A percentile compares a stretch with the other conserved stretches of the same genome.
phyloP scores from a whole-genome alignment of 106 monocot genomes.

The Hemerocallis citrina region DNA sequence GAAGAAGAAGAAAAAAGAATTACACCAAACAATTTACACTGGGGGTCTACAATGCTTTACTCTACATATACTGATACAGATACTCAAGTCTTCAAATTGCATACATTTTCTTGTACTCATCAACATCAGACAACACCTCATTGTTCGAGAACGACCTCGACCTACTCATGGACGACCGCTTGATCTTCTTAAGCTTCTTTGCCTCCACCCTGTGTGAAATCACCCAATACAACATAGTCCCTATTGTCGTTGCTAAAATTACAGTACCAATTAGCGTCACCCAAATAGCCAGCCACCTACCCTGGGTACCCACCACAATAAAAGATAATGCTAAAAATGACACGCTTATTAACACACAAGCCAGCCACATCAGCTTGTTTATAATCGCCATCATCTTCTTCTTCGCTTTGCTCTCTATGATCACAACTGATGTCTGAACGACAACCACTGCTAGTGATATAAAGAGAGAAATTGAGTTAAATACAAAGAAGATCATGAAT shows the following conservation, averaged over 20 bases:
- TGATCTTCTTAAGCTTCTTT: slow-evolving; percentile 50
- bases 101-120: slow-evolving; percentile 72
- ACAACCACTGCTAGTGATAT: slow-evolving; percentile 89
- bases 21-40: background rate
- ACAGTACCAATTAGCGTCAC: slow-evolving; percentile 64
- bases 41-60: too few relatives aligned
- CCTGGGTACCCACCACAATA: slow-evolving; percentile 48
- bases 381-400: slow-evolving; percentile 92
- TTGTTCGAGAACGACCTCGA: slow-evolving; percentile 40
- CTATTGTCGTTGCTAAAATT: slow-evolving; percentile 60
- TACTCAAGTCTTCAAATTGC: slow-evolving; percentile 38
- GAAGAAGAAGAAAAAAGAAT: background rate
- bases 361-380: slow-evolving; percentile 95
- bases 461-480: slow-evolving; percentile 77
- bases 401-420: slow-evolving; percentile 79
- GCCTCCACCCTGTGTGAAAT: slow-evolving; percentile 57
- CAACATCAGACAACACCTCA: slow-evolving; percentile 29
- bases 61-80: too few relatives aligned
- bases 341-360: slow-evolving; percentile 62
- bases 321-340: slow-evolving; percentile 77
- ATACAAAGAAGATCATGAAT: slow-evolving; percentile 87
- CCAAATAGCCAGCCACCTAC: slow-evolving; percentile 56
- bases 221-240: slow-evolving; percentile 78
- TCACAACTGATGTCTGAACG: slow-evolving; percentile 87
- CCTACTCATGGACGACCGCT: slow-evolving; percentile 39